Evolutionary conservation across 129 eudicot species (phyloP), one percentile per base, ranked within the genome.

Genomic region (Flaveria brownii): DNA sequence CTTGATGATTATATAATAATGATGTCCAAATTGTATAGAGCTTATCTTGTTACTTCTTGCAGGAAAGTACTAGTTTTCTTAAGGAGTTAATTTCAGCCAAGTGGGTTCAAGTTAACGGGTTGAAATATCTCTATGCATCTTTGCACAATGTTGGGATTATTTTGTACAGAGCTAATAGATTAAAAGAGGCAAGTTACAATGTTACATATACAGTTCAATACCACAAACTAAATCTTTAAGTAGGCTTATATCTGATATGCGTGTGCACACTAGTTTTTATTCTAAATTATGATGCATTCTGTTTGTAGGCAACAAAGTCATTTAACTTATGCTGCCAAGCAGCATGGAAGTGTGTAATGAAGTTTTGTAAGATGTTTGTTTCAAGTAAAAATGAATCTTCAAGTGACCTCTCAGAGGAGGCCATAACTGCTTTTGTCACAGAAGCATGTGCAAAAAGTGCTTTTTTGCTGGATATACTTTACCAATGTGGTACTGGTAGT

Each of bases 271-370:
- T 49, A 47, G 25, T 46, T 68, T 57, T 42, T 42, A 75, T 67
- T 79, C 45, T 73, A 41, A 74, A 23, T 45, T 74, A 51, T 79
- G 47, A 55, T 46, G 56, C 52, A 39, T 41, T 83, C 66, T 54
- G 71, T 66, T n/a, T 83, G 80, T 82, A 93, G 98, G 93, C 98
- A 59, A 64, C 85, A 39, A 57, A 82, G 80, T 85, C 91, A 25
- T 70, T 82, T n/a, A 79, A 91, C 60, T 62, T 91, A 68, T 81
- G 89, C 75, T 94, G 96, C 47, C 80, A 78, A 86, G 96, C 99
- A 59, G 86, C 93, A 65, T 94, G 99, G 97, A 83, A 57, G 25
- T 72, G 85, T 71, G 82, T 86, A 30, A 41, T 87, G 77, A 50
- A 77, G 57, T 85, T 79, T 47, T 89, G 89, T 71, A 46, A 84